phyloP scores from a whole-genome alignment of 768 basidiomycete species.

The Xerocomellus chrysenteron region DNA sequence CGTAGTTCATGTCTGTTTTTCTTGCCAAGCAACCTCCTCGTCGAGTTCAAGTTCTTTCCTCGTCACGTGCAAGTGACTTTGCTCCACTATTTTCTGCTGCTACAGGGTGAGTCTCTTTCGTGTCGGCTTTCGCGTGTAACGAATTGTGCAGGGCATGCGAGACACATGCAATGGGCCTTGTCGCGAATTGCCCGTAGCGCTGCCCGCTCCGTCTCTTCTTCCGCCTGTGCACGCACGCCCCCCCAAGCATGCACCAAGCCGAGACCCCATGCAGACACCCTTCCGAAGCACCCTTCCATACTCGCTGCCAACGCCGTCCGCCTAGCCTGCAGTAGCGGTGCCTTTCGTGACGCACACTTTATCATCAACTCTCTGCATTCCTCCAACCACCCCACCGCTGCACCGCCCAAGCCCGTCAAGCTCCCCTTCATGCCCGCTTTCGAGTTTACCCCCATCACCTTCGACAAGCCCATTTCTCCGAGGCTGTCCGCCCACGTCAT shows the following conservation, averaged over 20 bases:
- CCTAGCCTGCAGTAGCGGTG: conserved; percentile 40
- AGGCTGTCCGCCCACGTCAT: conserved; percentile 63
- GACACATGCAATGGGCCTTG: conserved; percentile 72
- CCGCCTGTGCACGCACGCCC: background rate
- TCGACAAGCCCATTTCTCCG: conserved; percentile 52
- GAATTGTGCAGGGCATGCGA: conserved; percentile 49
- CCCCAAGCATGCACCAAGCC: conserved; percentile 5
- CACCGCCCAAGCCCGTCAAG: conserved; percentile 8
- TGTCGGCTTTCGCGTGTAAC: background rate
- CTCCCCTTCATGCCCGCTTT: conserved; percentile 27
- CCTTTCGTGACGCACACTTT: conserved; percentile 50
- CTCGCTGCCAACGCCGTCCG: conserved; percentile 55
- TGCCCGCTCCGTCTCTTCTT: conserved; percentile 10
- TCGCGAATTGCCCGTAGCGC: conserved; percentile 48
- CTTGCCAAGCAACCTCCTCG: background rate
- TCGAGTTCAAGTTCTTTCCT: background rate
- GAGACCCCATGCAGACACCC: background rate
- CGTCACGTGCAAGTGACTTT: conserved; percentile 22
- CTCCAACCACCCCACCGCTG: conserved; percentile 27
- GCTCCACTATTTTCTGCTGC: background rate
- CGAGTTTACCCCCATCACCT: conserved; percentile 44
- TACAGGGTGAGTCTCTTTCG: background rate
- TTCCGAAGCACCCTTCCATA: background rate
- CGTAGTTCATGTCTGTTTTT: conserved; percentile 51
- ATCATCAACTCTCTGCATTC: conserved; percentile 58